Evolutionary conservation across 306 rosid genomes (phyloP), one percentile per base, ranked within the genome.

Genomic region (Cucurbita moschata): DNA sequence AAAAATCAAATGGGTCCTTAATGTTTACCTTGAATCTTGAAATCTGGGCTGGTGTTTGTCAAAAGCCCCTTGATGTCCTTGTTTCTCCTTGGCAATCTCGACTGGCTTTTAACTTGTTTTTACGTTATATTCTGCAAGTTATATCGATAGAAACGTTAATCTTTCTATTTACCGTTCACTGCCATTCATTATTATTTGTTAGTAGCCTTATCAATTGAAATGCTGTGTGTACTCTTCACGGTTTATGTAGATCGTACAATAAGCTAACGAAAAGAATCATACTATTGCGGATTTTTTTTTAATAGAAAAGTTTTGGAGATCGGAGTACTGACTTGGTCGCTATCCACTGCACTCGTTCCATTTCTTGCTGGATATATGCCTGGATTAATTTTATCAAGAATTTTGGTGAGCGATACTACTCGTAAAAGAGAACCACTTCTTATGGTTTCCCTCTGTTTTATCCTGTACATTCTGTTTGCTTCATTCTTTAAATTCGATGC

Each of bases 331-430:
- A 74, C 81, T 78, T 94, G 98, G 97, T 94, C 98, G 66, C 26
- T 87, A 77, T 90, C 98, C 72, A 94, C 98, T 49, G 94, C 86
- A 14, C 78, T 89, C 61, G 97, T 90, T 62, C 98, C 98, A 75
- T n/a, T 82, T 46, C 77, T 89, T 86, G 92, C 92, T 85, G 99
- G 99, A 79, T 87, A 75, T 76, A 81, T 92, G 86, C 99, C 99
- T 35, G 83, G 95, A 75, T 89, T 94, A 79, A 68, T 89, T 72
- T 55, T 91, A 46, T 82, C 97, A 59, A 89, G 99, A 79, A 79
- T 91, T 83, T 79, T 94, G 97, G 99, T 94, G 77, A 66, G 86
- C 77, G 60, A 55, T 47, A 11, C 6, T 42, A n/a, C 49, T 6
- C 9, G 49, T 64, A 42, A n/a, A 15, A 38, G 21, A 62, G 3